Evolutionary conservation across 805 yeast genomes (phyloP).

Genomic region (Yamadazyma paraphyllophila): DNA sequence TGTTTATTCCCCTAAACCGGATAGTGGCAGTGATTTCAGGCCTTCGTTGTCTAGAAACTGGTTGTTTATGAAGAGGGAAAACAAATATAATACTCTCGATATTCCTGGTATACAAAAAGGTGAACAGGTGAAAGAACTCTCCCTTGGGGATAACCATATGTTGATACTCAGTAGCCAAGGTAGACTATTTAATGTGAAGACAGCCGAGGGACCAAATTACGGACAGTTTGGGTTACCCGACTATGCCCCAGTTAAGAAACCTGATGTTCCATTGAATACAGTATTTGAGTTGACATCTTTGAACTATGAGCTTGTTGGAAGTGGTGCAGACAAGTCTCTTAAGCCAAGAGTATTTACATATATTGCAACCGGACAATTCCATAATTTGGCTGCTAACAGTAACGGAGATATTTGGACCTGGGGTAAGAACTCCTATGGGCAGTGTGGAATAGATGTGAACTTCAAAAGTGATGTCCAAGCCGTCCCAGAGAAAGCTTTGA

Average conservation of each 20-base stretch:
- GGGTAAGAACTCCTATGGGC: constrained; percentile 86
- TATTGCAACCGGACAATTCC: constrained; percentile 73
- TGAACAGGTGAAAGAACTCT: constrained; percentile 45
- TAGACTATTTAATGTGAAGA: constrained; percentile 59
- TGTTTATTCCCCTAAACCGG: constrained; percentile 28
- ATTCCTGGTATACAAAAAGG: constrained; percentile 15
- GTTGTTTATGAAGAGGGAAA: constrained; percentile 18
- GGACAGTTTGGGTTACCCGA: constrained; percentile 88
- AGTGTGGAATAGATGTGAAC: constrained; percentile 68
- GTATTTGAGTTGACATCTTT: constrained; percentile 54
- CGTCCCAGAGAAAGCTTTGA: constrained; percentile 50
- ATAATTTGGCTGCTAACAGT: constrained; percentile 67
- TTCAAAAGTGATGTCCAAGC: constrained; percentile 67
- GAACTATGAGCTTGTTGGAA: constrained; percentile 42
- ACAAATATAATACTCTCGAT: constrained; percentile 10
- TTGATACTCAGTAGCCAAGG: constrained; percentile 61
- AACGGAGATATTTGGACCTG: constrained; percentile 77
- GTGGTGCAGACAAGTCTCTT: constrained; percentile 20
- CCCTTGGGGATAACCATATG: constrained; percentile 67
- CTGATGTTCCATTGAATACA: constrained; percentile 22
- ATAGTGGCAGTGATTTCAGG: constrained; percentile 15
- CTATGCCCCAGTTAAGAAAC: constrained; percentile 57
- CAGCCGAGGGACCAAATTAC: constrained; percentile 47
- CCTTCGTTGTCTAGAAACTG: constrained; percentile 19
- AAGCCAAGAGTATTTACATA: constrained; percentile 47